Evolutionary conservation across 331 rosid genomes (phyloP), one percentile per base, ranked within the genome.

Genomic region (Prunus yedoensis): DNA sequence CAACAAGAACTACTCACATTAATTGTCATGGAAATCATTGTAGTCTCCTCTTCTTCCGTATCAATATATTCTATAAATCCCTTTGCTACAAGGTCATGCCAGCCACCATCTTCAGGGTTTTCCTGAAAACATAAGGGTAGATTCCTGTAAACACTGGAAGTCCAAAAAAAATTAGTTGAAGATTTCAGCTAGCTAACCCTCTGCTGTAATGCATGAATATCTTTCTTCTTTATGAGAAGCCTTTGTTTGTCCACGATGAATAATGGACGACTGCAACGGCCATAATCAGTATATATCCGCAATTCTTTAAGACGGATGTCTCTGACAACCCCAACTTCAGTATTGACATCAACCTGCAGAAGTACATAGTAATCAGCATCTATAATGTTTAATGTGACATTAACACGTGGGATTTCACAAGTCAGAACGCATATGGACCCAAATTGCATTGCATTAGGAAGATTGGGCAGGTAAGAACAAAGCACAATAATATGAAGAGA

Each of bases 21-120:
- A 68, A 95, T 95, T 38, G 97, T 95, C 99, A 95, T 95, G 68
- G 99, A 95, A 84, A 95, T 95, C 97, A 92, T 95, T 0, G 99
- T 95, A 43, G 97, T 95, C 88, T 92, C 99, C 89, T 95, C 99
- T 83, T 95, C 99, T 81, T 95, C 99, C 0, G 99, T 95, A 82
- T 95, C 99, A 18, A 95, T 92, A 66, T 95, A 95, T 82, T 95
- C 99, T 77, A 95, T 90, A 79, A 74, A 90, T 65, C 99, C 99
- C 79, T 89, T 95, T 67, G 97, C 78, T 32, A 95, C 99, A 83
- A 95, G 97, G 79, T 92, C 99, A 84, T 92, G 96, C 97, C 99
- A 95, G 49, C 97, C 99, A 64, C 87, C 96, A 2, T 95, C 99
- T 53, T 95, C 99, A 3, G 97, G 96, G 72, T 81, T 79, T 86